These are phyloP conservation scores for Oldenlandia corymbosa DNA, from an alignment of 257 asterid species.

Conservation along the genomic window DNA sequence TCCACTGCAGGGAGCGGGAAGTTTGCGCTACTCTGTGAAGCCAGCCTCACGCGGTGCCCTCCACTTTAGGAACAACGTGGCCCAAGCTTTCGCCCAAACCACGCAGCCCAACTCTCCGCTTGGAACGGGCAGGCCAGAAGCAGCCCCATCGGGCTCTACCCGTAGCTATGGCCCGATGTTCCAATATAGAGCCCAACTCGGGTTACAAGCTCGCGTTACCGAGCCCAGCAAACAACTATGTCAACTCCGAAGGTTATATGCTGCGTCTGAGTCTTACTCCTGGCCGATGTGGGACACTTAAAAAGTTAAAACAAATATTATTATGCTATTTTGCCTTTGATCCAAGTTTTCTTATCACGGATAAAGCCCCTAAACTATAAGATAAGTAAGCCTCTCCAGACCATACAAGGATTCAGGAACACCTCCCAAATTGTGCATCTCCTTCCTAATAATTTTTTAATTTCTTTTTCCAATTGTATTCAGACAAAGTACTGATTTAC, in stretches of 20 bases:
- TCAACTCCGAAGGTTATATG: background rate
- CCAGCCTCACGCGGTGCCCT: slow-evolving; percentile 24
- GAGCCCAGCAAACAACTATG: background rate
- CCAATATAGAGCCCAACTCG: slow-evolving; percentile 14
- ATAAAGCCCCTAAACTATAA: too few relatives aligned
- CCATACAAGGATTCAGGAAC: too few relatives aligned
- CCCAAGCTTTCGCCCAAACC: background rate
- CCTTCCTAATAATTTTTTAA: too few relatives aligned
- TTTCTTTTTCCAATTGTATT: too few relatives aligned
- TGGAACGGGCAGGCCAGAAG: slow-evolving; percentile 13
- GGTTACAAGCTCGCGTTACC: slow-evolving; percentile 17
- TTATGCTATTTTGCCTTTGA: too few relatives aligned
- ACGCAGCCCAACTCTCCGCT: slow-evolving; percentile 2
- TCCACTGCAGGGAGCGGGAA: slow-evolving; percentile 20
- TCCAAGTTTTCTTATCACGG: too few relatives aligned
- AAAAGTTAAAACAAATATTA: too few relatives aligned
- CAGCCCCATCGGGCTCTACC: background rate
- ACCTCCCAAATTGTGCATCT: too few relatives aligned
- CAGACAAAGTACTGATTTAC: too few relatives aligned
- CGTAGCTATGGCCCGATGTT: background rate
- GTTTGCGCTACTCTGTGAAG: slow-evolving; percentile 24
- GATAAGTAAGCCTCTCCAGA: too few relatives aligned
- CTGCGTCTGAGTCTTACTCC: rapidly evolving
- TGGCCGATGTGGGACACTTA: slow-evolving; percentile 2
- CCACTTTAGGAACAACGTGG: background rate